These are phyloP conservation scores for Tetrahymena thermophila DNA, from an alignment of 73 alveolate genomes.

Conservation along the genomic window DNA sequence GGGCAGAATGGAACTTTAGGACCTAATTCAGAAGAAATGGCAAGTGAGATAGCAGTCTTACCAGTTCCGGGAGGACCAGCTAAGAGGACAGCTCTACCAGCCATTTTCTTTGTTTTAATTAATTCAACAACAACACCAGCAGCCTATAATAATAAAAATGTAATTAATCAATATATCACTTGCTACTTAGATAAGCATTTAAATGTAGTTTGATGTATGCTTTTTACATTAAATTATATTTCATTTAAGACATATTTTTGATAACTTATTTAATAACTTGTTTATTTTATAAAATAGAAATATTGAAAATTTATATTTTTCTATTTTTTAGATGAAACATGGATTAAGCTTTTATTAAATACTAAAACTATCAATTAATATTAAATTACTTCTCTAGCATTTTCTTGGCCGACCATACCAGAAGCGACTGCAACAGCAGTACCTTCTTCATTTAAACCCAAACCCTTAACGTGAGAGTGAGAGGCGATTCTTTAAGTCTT, in stretches of 20 bases:
- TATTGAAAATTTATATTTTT: too few relatives aligned
- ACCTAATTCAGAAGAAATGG: slow-evolving; percentile 98
- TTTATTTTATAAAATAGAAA: neutral
- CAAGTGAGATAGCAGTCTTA: slow-evolving; percentile 98
- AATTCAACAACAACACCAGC: slow-evolving; percentile 98
- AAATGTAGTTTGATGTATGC: neutral
- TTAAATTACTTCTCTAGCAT: slow-evolving; percentile 69
- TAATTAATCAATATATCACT: neutral
- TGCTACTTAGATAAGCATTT: neutral
- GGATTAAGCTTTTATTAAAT: neutral
- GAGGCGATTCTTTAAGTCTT: slow-evolving; percentile 96
- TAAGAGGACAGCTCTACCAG: slow-evolving; percentile 98
- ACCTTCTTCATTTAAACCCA: slow-evolving; percentile 95
- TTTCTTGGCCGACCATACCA: slow-evolving; percentile 97
- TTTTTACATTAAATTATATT: too few relatives aligned
- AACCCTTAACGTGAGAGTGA: slow-evolving; percentile 98
- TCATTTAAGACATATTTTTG: neutral
- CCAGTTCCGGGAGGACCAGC: slow-evolving; percentile 99
- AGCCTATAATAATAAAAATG: slow-evolving; percentile 74
- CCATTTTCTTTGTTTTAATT: slow-evolving; percentile 98
- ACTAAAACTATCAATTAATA: neutral
- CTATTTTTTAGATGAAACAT: neutral
- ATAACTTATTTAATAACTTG: too few relatives aligned
- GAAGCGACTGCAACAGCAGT: slow-evolving; percentile 71
- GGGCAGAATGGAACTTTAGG: slow-evolving; percentile 99